These are phyloP conservation scores for Epichloe sibirici DNA, from an alignment of 2,329 filamentous ascomycete species.

Conservation along the genomic window DNA sequence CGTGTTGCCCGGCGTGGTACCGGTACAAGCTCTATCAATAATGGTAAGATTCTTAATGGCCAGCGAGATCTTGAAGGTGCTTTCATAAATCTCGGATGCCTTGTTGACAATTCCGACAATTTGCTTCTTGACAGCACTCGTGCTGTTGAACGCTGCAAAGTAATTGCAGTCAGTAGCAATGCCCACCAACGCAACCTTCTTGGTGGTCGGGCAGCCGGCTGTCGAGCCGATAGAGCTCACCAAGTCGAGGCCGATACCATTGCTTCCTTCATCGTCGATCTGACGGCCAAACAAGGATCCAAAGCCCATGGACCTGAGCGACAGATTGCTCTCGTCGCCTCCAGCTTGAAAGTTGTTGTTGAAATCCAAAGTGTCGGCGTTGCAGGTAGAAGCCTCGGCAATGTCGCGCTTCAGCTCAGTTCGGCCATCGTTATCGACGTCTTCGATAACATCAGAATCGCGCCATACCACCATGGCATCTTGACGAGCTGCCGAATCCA, in stretches of 20 bases:
- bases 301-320: slow-evolving; percentile 48
- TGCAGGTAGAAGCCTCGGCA: slow-evolving; percentile 43
- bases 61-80: slow-evolving; percentile 86
- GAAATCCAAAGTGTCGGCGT: slow-evolving; percentile 65
- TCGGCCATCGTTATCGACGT: slow-evolving; percentile 22
- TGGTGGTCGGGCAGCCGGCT: slow-evolving; percentile 75
- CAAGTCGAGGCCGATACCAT: slow-evolving; percentile 58
- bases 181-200: slow-evolving; percentile 82
- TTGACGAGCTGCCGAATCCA: slow-evolving; percentile 38
- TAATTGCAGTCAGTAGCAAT: slow-evolving; percentile 92
- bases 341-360: slow-evolving; percentile 65
- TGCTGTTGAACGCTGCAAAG: slow-evolving; percentile 55
- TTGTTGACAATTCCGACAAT: slow-evolving; percentile 76
- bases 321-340: slow-evolving; percentile 32
- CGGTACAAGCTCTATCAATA: slow-evolving; percentile 62
- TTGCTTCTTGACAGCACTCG: slow-evolving; percentile 51
- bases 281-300: slow-evolving; percentile 61
- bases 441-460: slow-evolving; percentile 66
- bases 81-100: slow-evolving; percentile 80
- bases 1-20: slow-evolving; percentile 49
- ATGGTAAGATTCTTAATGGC: slow-evolving; percentile 79
- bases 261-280: slow-evolving; percentile 58
- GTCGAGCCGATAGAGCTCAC: slow-evolving; percentile 67
- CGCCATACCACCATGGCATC: slow-evolving; percentile 87
- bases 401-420: slow-evolving; percentile 53